Percentiles rank a stretch among this genome's conserved stretches.
phyloP scores from a whole-genome alignment of 768 basidiomycete species.

The Polyporus arcularius region DNA sequence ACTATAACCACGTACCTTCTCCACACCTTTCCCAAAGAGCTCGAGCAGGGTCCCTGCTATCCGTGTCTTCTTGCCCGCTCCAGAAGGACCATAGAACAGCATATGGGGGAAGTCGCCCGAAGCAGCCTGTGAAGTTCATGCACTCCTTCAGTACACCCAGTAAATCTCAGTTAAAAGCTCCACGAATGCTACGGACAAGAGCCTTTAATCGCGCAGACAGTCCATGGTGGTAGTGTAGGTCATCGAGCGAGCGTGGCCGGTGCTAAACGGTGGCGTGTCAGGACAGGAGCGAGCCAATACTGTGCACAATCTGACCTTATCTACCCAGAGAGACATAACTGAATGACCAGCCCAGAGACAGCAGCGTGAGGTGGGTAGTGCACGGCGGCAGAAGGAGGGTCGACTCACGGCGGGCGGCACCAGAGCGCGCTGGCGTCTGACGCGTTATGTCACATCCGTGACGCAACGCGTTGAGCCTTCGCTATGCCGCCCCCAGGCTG shows the following conservation, averaged over 20 bases:
- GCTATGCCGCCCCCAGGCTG: too few species aligned
- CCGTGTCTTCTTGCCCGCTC: slow-evolving; percentile 97
- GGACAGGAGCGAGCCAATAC: not conserved
- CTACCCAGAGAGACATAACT: slow-evolving; percentile 49
- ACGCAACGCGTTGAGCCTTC: not conserved
- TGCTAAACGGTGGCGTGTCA: slow-evolving; percentile 49
- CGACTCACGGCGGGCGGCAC: slow-evolving; percentile 11
- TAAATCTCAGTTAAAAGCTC: not conserved
- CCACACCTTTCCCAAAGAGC: slow-evolving; percentile 88
- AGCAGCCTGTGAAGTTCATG: slow-evolving; percentile 53
- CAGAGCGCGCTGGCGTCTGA: slow-evolving; percentile 1
- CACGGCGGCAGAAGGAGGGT: too few species aligned
- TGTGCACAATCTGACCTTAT: slow-evolving; percentile 37
- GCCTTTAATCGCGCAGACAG: slow-evolving; percentile 81
- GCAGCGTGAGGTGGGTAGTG: not conserved
- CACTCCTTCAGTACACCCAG: not conserved
- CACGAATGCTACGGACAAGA: slow-evolving; percentile 49
- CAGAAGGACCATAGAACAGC: slow-evolving; percentile 96
- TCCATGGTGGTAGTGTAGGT: slow-evolving; percentile 83
- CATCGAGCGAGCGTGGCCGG: slow-evolving; percentile 81
- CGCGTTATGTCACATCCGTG: not conserved
- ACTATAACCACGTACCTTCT: slow-evolving; percentile 66
- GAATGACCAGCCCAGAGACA: slow-evolving; percentile 6
- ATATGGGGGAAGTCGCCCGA: slow-evolving; percentile 97
- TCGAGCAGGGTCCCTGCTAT: slow-evolving; percentile 88